These are phyloP conservation scores for Clavulina sp. DNA, from an alignment of 768 basidiomycete genomes.

Conservation along the genomic window DNA sequence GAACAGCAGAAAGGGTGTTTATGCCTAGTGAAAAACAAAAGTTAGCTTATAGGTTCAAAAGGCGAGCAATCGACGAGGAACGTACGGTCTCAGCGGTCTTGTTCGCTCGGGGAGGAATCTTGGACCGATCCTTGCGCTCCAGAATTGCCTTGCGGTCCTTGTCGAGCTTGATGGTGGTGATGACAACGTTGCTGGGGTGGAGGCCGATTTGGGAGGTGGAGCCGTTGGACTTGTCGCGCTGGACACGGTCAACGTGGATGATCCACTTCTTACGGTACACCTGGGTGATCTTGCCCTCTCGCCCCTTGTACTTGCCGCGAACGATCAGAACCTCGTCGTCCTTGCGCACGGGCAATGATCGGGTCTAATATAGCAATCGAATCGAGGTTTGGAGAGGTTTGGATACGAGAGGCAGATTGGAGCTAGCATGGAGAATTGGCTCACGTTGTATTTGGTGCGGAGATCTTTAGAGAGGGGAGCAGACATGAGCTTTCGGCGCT, in stretches of 20 bases:
- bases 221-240: slow-evolving; percentile 94
- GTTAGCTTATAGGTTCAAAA: no score
- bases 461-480: slow-evolving; percentile 92
- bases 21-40: slow-evolving; percentile 12
- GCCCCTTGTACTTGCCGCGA: slow-evolving; percentile 94
- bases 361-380: slow-evolving; percentile 33
- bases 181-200: slow-evolving; percentile 92
- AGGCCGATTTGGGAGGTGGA: slow-evolving; percentile 86
- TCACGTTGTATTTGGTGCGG: slow-evolving; percentile 75
- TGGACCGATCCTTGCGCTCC: slow-evolving; percentile 43
- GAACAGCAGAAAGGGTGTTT: slow-evolving; percentile 4
- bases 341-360: slow-evolving; percentile 88
- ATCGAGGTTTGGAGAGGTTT: neutral
- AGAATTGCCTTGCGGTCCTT: slow-evolving; percentile 73
- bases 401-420: neutral
- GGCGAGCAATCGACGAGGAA: slow-evolving; percentile 43
- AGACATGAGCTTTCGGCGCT: slow-evolving; percentile 96
- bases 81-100: slow-evolving; percentile 44
- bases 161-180: slow-evolving; percentile 81
- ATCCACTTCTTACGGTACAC: slow-evolving; percentile 99
- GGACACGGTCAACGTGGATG: slow-evolving; percentile 94
- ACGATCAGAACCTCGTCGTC: slow-evolving; percentile 97
- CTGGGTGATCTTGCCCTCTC: slow-evolving; percentile 93
- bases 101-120: slow-evolving; percentile 6
- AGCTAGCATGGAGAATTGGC: no score